phyloP scores from a whole-genome alignment of 2,329 filamentous ascomycete genomes.

The Chaetomium olivaceum region DNA sequence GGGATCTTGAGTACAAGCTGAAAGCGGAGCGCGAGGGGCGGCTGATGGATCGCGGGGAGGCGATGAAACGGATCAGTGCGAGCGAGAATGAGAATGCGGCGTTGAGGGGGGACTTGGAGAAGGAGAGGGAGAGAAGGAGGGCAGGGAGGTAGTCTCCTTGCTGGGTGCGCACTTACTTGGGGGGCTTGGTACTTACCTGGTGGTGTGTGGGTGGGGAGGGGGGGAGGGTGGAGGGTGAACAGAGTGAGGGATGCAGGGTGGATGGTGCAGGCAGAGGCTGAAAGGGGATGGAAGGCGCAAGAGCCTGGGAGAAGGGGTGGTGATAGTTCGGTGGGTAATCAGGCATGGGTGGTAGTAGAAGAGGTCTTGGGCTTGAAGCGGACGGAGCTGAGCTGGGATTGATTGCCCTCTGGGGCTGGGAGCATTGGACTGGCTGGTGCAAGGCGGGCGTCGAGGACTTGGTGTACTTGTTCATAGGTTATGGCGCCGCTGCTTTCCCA shows the following conservation, averaged over 20 bases:
- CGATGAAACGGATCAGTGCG: constrained; percentile 61
- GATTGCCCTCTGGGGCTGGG: background rate
- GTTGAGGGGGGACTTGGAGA: constrained; percentile 32
- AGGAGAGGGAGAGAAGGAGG: constrained; percentile 31
- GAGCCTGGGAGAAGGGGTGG: no score
- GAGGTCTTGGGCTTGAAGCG: background rate
- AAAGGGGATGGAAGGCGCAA: no score
- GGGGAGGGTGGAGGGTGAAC: background rate
- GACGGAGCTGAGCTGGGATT: no score
- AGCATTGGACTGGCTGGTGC: background rate
- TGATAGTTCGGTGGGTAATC: no score
- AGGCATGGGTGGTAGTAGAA: no score
- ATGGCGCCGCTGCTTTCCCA: background rate
- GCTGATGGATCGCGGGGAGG: constrained; percentile 79
- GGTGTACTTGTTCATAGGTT: background rate
- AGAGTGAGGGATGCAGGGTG: no score
- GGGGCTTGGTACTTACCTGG: background rate
- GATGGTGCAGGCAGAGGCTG: no score
- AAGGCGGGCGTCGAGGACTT: background rate
- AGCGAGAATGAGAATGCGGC: constrained; percentile 32
- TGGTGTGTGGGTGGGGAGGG: no score
- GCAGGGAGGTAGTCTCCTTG: constrained; percentile 8
- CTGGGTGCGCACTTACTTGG: no score
- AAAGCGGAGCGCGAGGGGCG: constrained; percentile 88
- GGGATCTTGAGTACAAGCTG: constrained; percentile 83